A percentile compares a stretch with the other conserved stretches of the same genome.
These are phyloP conservation scores for Herpotrichia juniperi DNA, from an alignment of 2,329 filamentous ascomycete genomes.

Conservation along the genomic window DNA sequence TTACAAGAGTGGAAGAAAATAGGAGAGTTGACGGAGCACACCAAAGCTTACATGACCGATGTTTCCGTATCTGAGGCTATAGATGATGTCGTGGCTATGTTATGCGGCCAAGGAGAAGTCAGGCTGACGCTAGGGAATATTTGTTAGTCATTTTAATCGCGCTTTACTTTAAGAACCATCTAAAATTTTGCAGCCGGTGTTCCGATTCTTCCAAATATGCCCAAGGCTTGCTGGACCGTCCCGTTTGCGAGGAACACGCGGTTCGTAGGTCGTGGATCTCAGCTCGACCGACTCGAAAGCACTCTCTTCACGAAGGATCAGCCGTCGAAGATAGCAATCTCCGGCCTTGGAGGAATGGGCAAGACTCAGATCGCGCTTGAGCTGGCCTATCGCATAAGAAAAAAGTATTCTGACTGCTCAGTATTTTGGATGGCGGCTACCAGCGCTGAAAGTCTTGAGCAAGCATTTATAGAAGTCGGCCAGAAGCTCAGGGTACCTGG, in stretches of 20 bases:
- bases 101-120: not conserved
- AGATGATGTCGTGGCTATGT: not conserved
- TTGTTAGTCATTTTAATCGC: not conserved
- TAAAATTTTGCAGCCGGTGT: too few species aligned
- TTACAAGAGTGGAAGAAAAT: not conserved
- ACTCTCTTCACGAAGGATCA: not conserved
- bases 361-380: constrained; percentile 13
- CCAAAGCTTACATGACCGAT: not conserved
- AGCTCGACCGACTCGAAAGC: not conserved
- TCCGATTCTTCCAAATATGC: too few species aligned
- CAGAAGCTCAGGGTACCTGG: constrained; percentile 13
- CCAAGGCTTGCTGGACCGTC: too few species aligned
- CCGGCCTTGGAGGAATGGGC: constrained; percentile 7
- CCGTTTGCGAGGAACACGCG: constrained; percentile 2
- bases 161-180: too few species aligned
- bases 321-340: constrained; percentile 4
- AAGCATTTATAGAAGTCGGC: constrained; percentile 11
- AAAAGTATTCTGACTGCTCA: constrained; percentile 15
- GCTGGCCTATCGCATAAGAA: constrained; percentile 20
- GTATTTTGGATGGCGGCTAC: constrained; percentile 17
- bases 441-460: constrained; percentile 23
- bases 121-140: not conserved
- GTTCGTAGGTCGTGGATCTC: not conserved
- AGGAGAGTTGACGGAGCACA: not conserved
- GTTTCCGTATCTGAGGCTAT: not conserved